Evolutionary conservation across 805 yeast genomes (phyloP), one percentile per base, ranked within the genome.

Genomic region (Candida chauliodis): DNA sequence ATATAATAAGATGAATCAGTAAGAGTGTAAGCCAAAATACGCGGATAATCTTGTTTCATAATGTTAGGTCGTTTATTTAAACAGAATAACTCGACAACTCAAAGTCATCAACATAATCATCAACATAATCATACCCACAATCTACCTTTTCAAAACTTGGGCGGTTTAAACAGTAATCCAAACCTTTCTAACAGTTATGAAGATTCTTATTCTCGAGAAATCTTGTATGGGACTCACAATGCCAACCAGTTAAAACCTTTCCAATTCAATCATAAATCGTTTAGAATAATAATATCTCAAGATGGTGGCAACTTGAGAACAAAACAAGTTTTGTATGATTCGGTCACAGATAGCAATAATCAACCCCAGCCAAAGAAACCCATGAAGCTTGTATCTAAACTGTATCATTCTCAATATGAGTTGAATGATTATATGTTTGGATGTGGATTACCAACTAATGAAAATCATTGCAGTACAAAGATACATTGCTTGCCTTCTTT

Each of bases 341-440:
- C 76, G 8, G 34, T 37, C 2, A n/a, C n/a, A n/a, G n/a, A n/a
- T n/a, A n/a, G n/a, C n/a, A 24, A 22, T 15, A 40, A 42, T 13
- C 34, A 20, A 19, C 28, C 17, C 19, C 19, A 29, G 20, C 34
- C 35, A 15, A 38, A 7, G 17, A 35, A 19, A 25, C 25, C 33
- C 27, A 32, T 26, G 33, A 38, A 42, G 35, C 43, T 49, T 9
- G 47, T 62, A 28, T 52, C 66, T 11, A 55, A 58, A 35, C 27
- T 57, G 2, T 59, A 63, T 38, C 78, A 75, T 44, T 61, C 69
- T 13, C 45, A 60, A 16, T 58, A 56, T 39, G 80, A 76, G 42
- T 47, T 76, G 15, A 66, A 73, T 19, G 72, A 71, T 40, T 73
- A 66, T 46, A 73, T 76, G 75, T 76, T 76, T 53, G 82, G 82